A percentile compares a stretch with the other conserved stretches of the same genome.
Conservation (phyloP, 2,329 filamentous ascomycete genomes). For the Fusarium bactridioides region DNA sequence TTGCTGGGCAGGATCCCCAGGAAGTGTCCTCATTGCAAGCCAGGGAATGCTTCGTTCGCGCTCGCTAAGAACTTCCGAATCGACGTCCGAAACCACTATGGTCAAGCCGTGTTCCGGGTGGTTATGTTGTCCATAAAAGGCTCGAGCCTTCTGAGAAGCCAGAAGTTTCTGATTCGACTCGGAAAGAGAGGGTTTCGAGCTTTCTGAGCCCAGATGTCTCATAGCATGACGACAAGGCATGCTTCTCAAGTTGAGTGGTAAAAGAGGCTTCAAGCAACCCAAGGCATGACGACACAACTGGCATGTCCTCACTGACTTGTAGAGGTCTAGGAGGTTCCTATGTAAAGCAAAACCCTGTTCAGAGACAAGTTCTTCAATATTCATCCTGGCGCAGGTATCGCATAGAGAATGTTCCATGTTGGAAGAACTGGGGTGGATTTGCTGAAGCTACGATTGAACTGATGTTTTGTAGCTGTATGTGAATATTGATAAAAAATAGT, state of each 20-base stretch:
- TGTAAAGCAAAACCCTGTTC: background rate
- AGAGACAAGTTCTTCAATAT: background rate
- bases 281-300: background rate
- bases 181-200: rapidly evolving
- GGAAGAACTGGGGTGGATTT: background rate
- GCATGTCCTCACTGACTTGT: background rate
- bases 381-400: background rate
- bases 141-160: background rate
- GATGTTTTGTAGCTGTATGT: too few relatives aligned
- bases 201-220: background rate
- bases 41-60: background rate
- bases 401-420: background rate
- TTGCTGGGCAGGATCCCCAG: background rate
- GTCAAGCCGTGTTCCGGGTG: background rate
- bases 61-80: background rate
- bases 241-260: background rate
- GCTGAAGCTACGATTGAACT: background rate
- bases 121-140: background rate
- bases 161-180: background rate
- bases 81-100: background rate
- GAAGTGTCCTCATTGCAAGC: background rate
- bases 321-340: background rate
- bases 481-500: background rate
- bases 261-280: background rate
- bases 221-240: background rate